Evolutionary conservation across 73 alveolate genomes (phyloP).

Genomic region (Diophrys sp.): DNA sequence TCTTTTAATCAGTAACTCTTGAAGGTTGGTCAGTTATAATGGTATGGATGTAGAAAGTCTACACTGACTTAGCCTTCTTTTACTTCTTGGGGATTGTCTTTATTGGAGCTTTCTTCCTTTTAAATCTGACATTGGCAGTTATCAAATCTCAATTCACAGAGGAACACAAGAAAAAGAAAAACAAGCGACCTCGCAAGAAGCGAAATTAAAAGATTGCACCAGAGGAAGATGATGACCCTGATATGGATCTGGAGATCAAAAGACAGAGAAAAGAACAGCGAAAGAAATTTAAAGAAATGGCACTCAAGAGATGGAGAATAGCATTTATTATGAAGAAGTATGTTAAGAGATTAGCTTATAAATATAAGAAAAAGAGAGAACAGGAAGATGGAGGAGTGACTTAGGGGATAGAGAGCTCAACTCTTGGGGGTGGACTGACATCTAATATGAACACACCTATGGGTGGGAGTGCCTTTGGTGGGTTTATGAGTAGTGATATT

Average conservation of each 20-base stretch:
- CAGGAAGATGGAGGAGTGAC: not conserved
- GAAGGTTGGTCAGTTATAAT: constrained; percentile 79
- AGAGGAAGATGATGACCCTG: constrained; percentile 10
- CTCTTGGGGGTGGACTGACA: no score
- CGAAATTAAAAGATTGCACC: not conserved
- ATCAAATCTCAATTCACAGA: constrained; percentile 53
- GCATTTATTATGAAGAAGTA: not conserved
- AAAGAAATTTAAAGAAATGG: not conserved
- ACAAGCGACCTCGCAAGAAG: not conserved
- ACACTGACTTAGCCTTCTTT: constrained; percentile 23
- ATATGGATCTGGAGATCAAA: not conserved
- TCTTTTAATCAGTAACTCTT: constrained; percentile 59
- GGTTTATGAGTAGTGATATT: no score
- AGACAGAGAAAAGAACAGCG: not conserved
- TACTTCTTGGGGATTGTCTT: constrained; percentile 52
- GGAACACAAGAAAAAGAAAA: constrained; percentile 35
- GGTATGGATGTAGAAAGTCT: constrained; percentile 51
- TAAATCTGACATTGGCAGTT: constrained; percentile 59
- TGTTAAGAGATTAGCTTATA: not conserved
- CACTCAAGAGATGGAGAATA: not conserved
- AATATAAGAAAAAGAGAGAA: no score
- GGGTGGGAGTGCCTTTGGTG: no score
- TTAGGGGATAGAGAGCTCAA: no score
- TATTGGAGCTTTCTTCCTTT: constrained; percentile 55
- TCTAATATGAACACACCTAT: no score